These are phyloP conservation scores for Neotropicomus parvogracilis DNA, from an alignment of 1,284 basidiomycete species.

Conservation along the genomic window DNA sequence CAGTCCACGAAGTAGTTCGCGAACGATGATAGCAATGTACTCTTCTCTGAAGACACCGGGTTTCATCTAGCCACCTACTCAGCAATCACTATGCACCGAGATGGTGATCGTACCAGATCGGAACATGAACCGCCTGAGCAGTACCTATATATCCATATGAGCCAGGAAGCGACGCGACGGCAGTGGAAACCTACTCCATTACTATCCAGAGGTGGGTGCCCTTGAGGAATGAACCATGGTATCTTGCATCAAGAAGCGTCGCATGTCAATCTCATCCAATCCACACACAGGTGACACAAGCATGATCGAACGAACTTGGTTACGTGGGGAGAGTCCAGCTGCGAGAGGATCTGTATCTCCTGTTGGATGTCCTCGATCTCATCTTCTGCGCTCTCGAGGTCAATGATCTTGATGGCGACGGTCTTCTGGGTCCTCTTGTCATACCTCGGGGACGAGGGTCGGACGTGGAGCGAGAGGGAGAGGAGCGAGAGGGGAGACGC, in stretches of 20 bases:
- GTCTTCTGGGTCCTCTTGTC: conserved; percentile 91
- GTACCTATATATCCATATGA: conserved; percentile 48
- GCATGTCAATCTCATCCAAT: conserved; percentile 30
- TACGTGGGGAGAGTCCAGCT: conserved; percentile 92
- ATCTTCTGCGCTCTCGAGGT: conserved; percentile 97
- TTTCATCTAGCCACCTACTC: conserved; percentile 73
- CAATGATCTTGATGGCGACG: conserved; percentile 98
- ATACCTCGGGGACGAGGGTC: conserved; percentile 50
- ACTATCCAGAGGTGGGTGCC: conserved; percentile 97
- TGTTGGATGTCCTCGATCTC: conserved; percentile 99
- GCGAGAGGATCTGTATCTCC: conserved; percentile 98
- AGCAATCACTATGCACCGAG: conserved; percentile 16
- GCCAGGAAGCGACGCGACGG: not conserved
- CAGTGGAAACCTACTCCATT: conserved; percentile 77
- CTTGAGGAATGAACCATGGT: conserved; percentile 94
- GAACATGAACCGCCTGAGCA: conserved; percentile 85
- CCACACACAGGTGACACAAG: conserved; percentile 19
- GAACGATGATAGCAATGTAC: conserved; percentile 95
- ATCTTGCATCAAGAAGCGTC: conserved; percentile 48
- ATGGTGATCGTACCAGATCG: conserved; percentile 57
- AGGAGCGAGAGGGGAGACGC: conserved; percentile 20
- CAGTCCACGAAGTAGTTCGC: conserved; percentile 88
- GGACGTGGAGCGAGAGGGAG: not conserved
- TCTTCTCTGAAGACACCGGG: conserved; percentile 96
- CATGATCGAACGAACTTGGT: conserved; percentile 69